These are phyloP conservation scores for Suhomyces bribrorum DNA, from an alignment of 1,139 yeast species.

Conservation along the genomic window DNA sequence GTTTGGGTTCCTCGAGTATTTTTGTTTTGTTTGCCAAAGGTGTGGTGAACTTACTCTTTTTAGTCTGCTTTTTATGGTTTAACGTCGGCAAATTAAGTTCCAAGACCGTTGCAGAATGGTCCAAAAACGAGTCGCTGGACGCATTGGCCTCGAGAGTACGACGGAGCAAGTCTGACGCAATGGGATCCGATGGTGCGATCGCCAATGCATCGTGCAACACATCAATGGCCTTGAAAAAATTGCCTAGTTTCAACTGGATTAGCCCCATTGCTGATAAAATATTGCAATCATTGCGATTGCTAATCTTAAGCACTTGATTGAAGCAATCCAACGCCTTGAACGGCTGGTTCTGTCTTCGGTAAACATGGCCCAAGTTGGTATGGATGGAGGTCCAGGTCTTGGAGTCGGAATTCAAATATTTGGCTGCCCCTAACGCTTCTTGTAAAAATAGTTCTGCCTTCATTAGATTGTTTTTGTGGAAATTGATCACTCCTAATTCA, in stretches of 20 bases:
- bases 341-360: constrained; percentile 63
- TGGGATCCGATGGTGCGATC: constrained; percentile 75
- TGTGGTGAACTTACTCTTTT: constrained; percentile 19
- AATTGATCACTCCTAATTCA: constrained; percentile 88
- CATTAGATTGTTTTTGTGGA: constrained; percentile 67
- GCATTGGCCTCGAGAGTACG: constrained; percentile 77
- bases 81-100: constrained; percentile 24
- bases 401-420: constrained; percentile 71
- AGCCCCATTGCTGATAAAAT: constrained; percentile 83
- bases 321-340: constrained; percentile 74
- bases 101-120: constrained; percentile 18
- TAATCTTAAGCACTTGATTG: constrained; percentile 68
- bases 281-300: constrained; percentile 70
- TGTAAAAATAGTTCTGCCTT: constrained; percentile 73
- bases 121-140: constrained; percentile 29
- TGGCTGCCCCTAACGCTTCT: constrained; percentile 73
- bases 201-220: constrained; percentile 81
- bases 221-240: constrained; percentile 67
- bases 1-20: constrained; percentile 7
- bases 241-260: constrained; percentile 70
- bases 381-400: constrained; percentile 86
- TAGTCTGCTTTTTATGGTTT: constrained; percentile 13
- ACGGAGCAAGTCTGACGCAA: constrained; percentile 76
- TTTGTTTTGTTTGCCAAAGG: constrained; percentile 24
- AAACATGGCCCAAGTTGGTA: constrained; percentile 89